A percentile compares a stretch with the other conserved stretches of the same genome.
phyloP scores from a whole-genome alignment of 1,284 basidiomycete species.

The Pseudozyma thailandica region DNA sequence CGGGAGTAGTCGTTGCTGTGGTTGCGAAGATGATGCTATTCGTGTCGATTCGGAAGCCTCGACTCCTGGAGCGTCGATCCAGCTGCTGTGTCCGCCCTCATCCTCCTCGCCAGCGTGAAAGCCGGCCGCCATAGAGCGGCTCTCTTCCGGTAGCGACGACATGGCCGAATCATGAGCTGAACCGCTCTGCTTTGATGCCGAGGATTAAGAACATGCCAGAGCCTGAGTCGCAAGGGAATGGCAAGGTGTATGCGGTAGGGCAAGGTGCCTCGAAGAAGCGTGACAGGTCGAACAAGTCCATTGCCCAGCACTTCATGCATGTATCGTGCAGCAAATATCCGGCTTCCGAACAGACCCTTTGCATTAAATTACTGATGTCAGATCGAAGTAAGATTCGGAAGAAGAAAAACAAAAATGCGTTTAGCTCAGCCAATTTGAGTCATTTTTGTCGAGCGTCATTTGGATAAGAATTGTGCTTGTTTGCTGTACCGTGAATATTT shows the following conservation, averaged over 20 bases:
- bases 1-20: neutral
- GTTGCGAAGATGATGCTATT: slow-evolving; percentile 6
- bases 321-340: no score
- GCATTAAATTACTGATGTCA: neutral
- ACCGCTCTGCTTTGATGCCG: neutral
- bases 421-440: slow-evolving; percentile 19
- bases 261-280: neutral
- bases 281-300: no score
- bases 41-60: slow-evolving; percentile 1
- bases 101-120: slow-evolving; percentile 2
- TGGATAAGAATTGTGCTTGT: neutral
- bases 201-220: neutral
- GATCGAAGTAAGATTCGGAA: slow-evolving; percentile 5
- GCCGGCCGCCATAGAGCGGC: neutral
- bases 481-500: neutral
- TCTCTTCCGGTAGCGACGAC: slow-evolving; percentile 16
- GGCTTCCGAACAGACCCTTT: slow-evolving; percentile 5
- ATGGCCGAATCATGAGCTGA: slow-evolving; percentile 11
- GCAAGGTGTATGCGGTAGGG: neutral
- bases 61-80: slow-evolving; percentile 12
- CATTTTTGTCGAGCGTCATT: slow-evolving; percentile 4
- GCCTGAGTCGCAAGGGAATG: neutral
- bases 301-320: slow-evolving; percentile 6
- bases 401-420: neutral
- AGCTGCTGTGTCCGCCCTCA: slow-evolving; percentile 37